Evolutionary conservation across 441 rosid species (phyloP).

Genomic region (California macrophylla): DNA sequence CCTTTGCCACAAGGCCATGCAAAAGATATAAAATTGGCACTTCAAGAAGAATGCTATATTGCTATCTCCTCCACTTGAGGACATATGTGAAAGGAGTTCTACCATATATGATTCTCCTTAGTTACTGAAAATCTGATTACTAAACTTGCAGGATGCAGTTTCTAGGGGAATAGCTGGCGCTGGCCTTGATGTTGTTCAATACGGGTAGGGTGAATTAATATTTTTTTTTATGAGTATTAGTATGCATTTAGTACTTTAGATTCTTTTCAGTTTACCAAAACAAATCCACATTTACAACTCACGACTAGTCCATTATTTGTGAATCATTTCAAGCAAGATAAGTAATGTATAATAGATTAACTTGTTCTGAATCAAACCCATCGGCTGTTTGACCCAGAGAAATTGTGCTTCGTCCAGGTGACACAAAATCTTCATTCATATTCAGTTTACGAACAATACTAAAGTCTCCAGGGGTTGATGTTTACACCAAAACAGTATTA

Average conservation of each 20-base stretch:
- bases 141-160: constrained; percentile 67
- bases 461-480: background rate
- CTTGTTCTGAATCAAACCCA: background rate
- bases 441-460: background rate
- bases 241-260: background rate
- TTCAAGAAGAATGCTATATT: background rate
- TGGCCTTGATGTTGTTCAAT: constrained; percentile 72
- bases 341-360: background rate
- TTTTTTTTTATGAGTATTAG: constrained; percentile 8
- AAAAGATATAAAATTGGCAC: background rate
- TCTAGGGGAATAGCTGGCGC: constrained; percentile 67
- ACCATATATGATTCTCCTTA: background rate
- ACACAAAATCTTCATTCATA: background rate
- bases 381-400: background rate
- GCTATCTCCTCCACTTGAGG: background rate
- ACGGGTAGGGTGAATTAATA: constrained; percentile 45
- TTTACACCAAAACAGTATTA: background rate
- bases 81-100: constrained; percentile 2
- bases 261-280: constrained; percentile 8
- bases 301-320: background rate
- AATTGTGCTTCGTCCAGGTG: background rate
- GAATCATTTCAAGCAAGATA: background rate
- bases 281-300: background rate
- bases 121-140: constrained; percentile 3
- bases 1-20: background rate